phyloP scores from a whole-genome alignment of 306 rosid species.

The Fagus sylvatica region DNA sequence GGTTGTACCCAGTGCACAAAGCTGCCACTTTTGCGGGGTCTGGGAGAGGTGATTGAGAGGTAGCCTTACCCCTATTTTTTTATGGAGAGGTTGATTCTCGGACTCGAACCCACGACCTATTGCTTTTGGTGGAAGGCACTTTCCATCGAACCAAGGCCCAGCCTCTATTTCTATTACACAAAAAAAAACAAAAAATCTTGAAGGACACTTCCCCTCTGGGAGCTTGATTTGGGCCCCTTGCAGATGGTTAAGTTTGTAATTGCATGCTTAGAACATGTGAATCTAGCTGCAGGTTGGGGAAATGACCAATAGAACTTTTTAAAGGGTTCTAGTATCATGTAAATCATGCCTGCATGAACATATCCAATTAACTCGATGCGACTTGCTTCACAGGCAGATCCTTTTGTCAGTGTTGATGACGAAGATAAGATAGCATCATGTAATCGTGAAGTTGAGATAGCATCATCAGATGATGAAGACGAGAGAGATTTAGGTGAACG shows the following conservation, averaged over 20 bases:
- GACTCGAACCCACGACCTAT: no score
- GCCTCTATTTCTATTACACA: no score
- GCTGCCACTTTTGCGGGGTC: no score
- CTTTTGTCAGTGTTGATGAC: constrained; percentile 48
- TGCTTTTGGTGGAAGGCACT: no score
- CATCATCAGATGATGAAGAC: constrained; percentile 35
- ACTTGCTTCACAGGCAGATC: constrained; percentile 56
- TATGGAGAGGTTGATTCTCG: no score
- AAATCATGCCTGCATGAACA: neutral
- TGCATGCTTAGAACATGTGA: constrained; percentile 26
- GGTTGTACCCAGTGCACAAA: no score
- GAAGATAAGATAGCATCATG: constrained; percentile 33
- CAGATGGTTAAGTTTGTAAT: constrained; percentile 1
- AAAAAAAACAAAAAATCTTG: no score
- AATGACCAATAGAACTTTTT: constrained; percentile 1
- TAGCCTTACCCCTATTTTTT: no score
- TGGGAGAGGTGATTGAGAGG: no score
- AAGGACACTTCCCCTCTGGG: no score
- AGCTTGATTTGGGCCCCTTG: neutral
- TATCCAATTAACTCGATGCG: constrained; percentile 20
- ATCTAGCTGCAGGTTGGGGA: constrained; percentile 2
- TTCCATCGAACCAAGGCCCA: no score
- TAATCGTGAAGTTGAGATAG: constrained; percentile 43
- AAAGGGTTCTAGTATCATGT: neutral
- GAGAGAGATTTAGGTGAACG: constrained; percentile 37